Evolutionary conservation across 192 early-diverging fungal genomes (phyloP), one percentile per base, ranked within the genome.

Genomic region (Coemansia sp.): DNA sequence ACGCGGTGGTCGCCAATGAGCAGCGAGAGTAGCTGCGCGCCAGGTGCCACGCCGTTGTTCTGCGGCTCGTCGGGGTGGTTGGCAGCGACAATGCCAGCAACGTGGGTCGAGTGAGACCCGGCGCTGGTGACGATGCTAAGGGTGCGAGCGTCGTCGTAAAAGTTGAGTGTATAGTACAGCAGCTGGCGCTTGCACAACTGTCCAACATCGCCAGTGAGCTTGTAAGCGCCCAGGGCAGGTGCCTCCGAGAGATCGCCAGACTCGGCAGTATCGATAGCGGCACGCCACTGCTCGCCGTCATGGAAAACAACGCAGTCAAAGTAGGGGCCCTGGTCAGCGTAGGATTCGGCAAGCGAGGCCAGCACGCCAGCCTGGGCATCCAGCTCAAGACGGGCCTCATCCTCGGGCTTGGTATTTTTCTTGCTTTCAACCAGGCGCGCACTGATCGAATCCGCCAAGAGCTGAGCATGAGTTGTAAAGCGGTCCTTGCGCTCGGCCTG

Each of bases 21-120:
- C 52, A 99, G 87, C 22, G 95, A 96, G 40, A 99, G 80, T 65
- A 99, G 87, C 85, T 97, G 94, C 13, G 95, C 95, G 61, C 96
- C 97, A 0, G 97, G 97, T 7, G 97, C 97, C 41, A 92, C 92
- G 72, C 97, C 97, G 75, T 95, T 93, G 53, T 92, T 81, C 38
- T 83, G 85, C 6, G 92, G 91, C 47, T 95, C 92, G 9, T 95
- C 92, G 5, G 95, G 93, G 71, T 92, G 90, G 81, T 96, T 80
- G 12, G 95, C 95, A 2, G 94, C 94, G 18, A 94, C 83, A 71
- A 99, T 98, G 24, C 91, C 93, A 39, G 96, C 95, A 57, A 99
- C 97, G 68, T 99, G 97, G 8, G 93, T 97, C 27, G 93, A 92
- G 73, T 99, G 97, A 31, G 88, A 75, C n/a, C 95, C 93, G 52